Base-by-base conservation (phyloP, 495 filamentous ascomycete species). In the Daldinia concentrica region DNA sequence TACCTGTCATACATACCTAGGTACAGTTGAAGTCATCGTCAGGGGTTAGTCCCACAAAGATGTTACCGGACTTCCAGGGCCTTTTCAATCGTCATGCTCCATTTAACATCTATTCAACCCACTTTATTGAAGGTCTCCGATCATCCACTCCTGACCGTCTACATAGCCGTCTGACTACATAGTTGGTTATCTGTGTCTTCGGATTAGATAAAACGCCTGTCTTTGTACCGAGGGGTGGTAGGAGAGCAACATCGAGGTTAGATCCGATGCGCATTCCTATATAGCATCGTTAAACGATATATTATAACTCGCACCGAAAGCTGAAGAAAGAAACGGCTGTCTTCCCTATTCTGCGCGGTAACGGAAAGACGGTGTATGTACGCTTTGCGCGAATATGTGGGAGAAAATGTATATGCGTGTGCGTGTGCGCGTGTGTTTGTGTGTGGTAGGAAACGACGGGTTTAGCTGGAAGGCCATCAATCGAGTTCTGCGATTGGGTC, bases 1-100 rank as follows among this genome's bases (percentile, higher is more conserved):
- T 60, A 68, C 64, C 19, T 24, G 19, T 24, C 41, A 45, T 51
- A 26, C 24, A 1, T 26, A 26, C 3, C 29, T n/a, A n/a, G n/a
- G 1, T 32, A 29, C 50, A 30, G 48, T 62, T 45, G 66, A 69
- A 32, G 66, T 64, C 71, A 73, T 73, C 66, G 66, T 66, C 66
- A 73, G 60, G 57, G 61, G 55, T 41, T 43, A 24, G 65, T 68
- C 15, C 70, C 70, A 68, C 70, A 65, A 58, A 50, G 15, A 19
- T 37, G 55, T 14, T 58, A 24, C 55, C 32, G 55, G 32, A 58
- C 55, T 58, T 58, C 32, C 19, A 37, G 32, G 55, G 11, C 30
- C 32, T 34, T 41, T 58, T 58, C 57, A 56, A 45, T 30, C 65
- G 24, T 72, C 29, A n/a, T 43, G 64, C 11, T 62, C 70, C 60